A percentile compares a stretch with the other conserved stretches of the same genome.
Conservation (phyloP, 305 asterid species). For the Withania somnifera region DNA sequence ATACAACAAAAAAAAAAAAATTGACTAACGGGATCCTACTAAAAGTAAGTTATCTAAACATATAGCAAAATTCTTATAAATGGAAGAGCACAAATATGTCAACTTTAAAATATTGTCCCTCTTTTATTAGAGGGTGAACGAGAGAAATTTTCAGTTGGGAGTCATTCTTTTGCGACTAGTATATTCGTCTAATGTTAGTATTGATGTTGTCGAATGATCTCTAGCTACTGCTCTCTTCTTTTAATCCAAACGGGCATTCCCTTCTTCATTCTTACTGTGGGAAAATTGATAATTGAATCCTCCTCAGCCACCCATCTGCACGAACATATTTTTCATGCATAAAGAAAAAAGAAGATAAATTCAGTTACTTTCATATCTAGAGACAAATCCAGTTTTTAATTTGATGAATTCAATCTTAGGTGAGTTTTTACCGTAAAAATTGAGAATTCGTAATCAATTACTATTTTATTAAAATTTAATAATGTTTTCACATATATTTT, state of each 20-base stretch:
- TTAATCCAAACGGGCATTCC: conserved; percentile 74
- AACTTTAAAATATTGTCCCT: conserved; percentile 7
- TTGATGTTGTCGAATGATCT: neutral
- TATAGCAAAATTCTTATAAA: neutral
- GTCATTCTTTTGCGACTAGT: too few species aligned
- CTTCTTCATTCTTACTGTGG: conserved; percentile 76
- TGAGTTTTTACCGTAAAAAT: too few species aligned
- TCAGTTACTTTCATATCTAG: neutral
- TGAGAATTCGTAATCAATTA: too few species aligned
- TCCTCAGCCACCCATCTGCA: conserved; percentile 84
- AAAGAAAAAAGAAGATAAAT: neutral
- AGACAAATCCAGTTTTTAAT: too few species aligned
- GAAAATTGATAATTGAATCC: conserved; percentile 62
- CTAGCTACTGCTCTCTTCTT: conserved; percentile 18
- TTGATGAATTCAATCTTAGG: too few species aligned
- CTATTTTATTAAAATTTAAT: too few species aligned
- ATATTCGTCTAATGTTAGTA: neutral
- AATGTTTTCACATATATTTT: too few species aligned
- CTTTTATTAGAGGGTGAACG: too few species aligned
- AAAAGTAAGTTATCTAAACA: neutral
- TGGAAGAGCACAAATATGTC: conserved; percentile 20
- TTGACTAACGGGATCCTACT: neutral
- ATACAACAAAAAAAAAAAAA: neutral
- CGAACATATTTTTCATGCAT: neutral
- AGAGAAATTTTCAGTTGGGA: too few species aligned